Conservation (phyloP, 495 filamentous ascomycete species). For the Penicillium chermesinum region DNA sequence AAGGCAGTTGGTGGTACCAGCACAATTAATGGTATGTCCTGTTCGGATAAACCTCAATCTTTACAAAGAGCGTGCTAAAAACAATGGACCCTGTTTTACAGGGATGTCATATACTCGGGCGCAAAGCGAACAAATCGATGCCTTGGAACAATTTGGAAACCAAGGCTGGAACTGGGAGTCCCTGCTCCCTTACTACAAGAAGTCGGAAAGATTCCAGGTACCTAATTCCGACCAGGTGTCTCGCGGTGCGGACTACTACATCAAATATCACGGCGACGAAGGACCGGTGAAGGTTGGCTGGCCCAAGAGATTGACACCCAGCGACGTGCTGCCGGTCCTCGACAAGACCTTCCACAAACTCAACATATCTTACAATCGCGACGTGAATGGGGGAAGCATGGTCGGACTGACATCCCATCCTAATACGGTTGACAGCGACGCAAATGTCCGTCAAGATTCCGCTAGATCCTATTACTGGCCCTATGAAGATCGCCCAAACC, state of each 20-base stretch:
- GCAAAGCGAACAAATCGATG: slow-evolving; percentile 39
- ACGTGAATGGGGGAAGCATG: slow-evolving; percentile 37
- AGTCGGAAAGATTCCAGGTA: slow-evolving; percentile 34
- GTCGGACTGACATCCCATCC: slow-evolving; percentile 38
- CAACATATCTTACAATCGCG: slow-evolving; percentile 32
- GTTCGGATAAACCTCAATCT: background rate
- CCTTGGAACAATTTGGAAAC: slow-evolving; percentile 57
- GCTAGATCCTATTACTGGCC: slow-evolving; percentile 47
- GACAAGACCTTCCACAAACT: slow-evolving; percentile 24
- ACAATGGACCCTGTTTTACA: slow-evolving; percentile 10
- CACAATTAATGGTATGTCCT: slow-evolving; percentile 42
- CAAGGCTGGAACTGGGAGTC: slow-evolving; percentile 59
- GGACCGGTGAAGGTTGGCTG: slow-evolving; percentile 49
- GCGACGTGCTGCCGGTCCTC: slow-evolving; percentile 22
- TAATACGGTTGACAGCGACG: slow-evolving; percentile 33
- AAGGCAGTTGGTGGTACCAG: slow-evolving; percentile 51
- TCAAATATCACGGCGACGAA: slow-evolving; percentile 40
- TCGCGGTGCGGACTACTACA: slow-evolving; percentile 40
- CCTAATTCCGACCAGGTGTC: slow-evolving; percentile 35
- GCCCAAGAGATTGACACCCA: slow-evolving; percentile 22
- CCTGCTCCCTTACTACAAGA: slow-evolving; percentile 54
- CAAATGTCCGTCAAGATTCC: slow-evolving; percentile 49
- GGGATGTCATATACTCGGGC: slow-evolving; percentile 46
- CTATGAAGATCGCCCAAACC: slow-evolving; percentile 21
- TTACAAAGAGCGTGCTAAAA: background rate